A percentile compares a stretch with the other conserved stretches of the same genome.
Conservation (phyloP, 768 basidiomycete genomes). For the Termitomyces sp. region DNA sequence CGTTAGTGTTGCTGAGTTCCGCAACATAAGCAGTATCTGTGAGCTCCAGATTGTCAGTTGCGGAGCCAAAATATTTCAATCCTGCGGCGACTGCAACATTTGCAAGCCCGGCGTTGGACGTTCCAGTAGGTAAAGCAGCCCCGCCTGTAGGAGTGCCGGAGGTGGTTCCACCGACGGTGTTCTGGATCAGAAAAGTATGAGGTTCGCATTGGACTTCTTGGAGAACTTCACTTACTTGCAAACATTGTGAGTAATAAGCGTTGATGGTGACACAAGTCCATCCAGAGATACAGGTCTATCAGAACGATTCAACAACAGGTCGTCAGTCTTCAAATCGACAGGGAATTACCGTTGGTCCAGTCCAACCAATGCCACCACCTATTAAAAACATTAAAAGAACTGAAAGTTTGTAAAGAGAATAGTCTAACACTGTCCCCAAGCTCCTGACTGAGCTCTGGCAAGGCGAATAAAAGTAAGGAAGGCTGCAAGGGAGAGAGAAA, state of each 20-base stretch:
- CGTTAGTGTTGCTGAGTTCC: slow-evolving; percentile 29
- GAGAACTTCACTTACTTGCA: slow-evolving; percentile 18
- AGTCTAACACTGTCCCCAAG: slow-evolving; percentile 30
- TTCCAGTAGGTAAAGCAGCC: slow-evolving; percentile 9
- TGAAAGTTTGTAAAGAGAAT: not conserved
- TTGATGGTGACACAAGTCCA: slow-evolving; percentile 31
- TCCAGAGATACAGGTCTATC: slow-evolving; percentile 34
- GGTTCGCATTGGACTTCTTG: not conserved
- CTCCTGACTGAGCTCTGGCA: slow-evolving; percentile 19
- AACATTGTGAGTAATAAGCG: slow-evolving; percentile 39
- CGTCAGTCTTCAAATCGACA: not conserved
- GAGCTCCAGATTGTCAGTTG: slow-evolving; percentile 44
- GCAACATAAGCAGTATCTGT: slow-evolving; percentile 35
- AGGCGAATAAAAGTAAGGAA: slow-evolving; percentile 20
- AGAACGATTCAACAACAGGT: not conserved
- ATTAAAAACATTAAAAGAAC: not conserved
- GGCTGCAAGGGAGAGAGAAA: slow-evolving; percentile 18
- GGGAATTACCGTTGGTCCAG: slow-evolving; percentile 22
- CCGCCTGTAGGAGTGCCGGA: not conserved
- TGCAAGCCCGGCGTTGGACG: slow-evolving; percentile 29
- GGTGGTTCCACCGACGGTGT: slow-evolving; percentile 5
- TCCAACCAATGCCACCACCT: slow-evolving; percentile 22
- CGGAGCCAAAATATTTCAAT: slow-evolving; percentile 45
- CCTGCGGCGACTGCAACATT: slow-evolving; percentile 43
- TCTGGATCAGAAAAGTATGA: not conserved